Evolutionary conservation across 2,329 filamentous ascomycete species (phyloP).

Genomic region (Drechslerella coelobrocha): DNA sequence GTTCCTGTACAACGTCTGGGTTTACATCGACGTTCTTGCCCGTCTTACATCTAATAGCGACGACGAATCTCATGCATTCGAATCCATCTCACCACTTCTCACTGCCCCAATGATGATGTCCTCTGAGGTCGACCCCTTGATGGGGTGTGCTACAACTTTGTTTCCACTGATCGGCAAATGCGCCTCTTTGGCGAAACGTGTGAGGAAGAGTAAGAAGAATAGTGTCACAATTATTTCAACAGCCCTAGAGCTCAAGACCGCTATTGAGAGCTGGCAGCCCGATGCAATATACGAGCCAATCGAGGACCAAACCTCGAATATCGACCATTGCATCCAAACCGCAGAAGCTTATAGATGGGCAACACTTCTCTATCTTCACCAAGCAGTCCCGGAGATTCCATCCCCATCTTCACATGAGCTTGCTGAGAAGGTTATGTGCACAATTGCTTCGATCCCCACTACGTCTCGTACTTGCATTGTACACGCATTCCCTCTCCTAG

Average conservation of each 20-base stretch:
- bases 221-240: slow-evolving; percentile 66
- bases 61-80: slow-evolving; percentile 59
- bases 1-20: slow-evolving; percentile 73
- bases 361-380: slow-evolving; percentile 71
- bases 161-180: slow-evolving; percentile 73
- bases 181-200: slow-evolving; percentile 70
- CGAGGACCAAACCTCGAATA: slow-evolving; percentile 68
- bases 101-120: slow-evolving; percentile 59
- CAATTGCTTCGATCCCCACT: slow-evolving; percentile 69
- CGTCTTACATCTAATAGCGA: slow-evolving; percentile 70
- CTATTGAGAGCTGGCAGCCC: slow-evolving; percentile 68
- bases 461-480: slow-evolving; percentile 70
- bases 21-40: slow-evolving; percentile 76
- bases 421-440: slow-evolving; percentile 68
- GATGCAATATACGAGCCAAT: slow-evolving; percentile 67
- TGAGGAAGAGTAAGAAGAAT: slow-evolving; percentile 65
- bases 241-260: slow-evolving; percentile 68
- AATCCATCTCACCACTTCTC: slow-evolving; percentile 43
- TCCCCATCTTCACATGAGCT: slow-evolving; percentile 66
- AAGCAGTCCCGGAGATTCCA: slow-evolving; percentile 72
- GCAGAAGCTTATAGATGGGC: slow-evolving; percentile 72
- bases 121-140: slow-evolving; percentile 70
- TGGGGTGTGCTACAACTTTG: slow-evolving; percentile 72
- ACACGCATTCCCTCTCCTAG: slow-evolving; percentile 73
- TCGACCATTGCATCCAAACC: slow-evolving; percentile 69